Conservation (phyloP, 805 yeast genomes). For the Komagataella kurtzmanii region DNA sequence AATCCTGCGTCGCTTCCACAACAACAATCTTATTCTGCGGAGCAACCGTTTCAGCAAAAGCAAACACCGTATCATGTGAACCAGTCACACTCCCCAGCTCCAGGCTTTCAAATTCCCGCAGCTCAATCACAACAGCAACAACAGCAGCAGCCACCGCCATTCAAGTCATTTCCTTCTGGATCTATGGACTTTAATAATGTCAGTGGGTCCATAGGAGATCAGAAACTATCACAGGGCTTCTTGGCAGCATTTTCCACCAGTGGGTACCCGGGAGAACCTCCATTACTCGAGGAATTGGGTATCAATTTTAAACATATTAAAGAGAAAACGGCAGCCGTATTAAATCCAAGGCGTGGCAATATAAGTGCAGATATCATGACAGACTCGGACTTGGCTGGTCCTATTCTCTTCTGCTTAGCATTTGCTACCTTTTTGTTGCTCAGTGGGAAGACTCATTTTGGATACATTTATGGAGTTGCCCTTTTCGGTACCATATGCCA, state of each 20-base stretch:
- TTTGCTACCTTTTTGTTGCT: constrained; percentile 75
- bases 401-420: constrained; percentile 72
- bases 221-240: constrained; percentile 55
- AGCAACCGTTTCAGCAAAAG: background rate
- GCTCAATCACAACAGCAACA: background rate
- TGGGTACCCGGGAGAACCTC: constrained; percentile 94
- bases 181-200: background rate
- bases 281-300: constrained; percentile 84
- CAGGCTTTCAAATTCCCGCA: background rate
- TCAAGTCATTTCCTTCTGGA: background rate
- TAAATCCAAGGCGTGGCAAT: constrained; percentile 51
- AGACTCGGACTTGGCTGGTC: constrained; percentile 93
- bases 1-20: background rate
- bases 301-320: constrained; percentile 83
- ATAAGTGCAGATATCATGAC: constrained; percentile 66
- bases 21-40: background rate
- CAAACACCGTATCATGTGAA: background rate
- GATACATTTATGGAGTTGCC: constrained; percentile 94
- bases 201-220: constrained; percentile 25
- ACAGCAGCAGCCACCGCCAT: background rate
- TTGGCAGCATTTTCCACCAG: constrained; percentile 86
- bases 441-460: constrained; percentile 92
- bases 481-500: constrained; percentile 77
- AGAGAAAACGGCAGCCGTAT: constrained; percentile 72
- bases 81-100: background rate